A percentile compares a stretch with the other conserved stretches of the same genome.
These are phyloP conservation scores for Carex pumila DNA, from an alignment of 176 grass and related monocot species.

Conservation along the genomic window DNA sequence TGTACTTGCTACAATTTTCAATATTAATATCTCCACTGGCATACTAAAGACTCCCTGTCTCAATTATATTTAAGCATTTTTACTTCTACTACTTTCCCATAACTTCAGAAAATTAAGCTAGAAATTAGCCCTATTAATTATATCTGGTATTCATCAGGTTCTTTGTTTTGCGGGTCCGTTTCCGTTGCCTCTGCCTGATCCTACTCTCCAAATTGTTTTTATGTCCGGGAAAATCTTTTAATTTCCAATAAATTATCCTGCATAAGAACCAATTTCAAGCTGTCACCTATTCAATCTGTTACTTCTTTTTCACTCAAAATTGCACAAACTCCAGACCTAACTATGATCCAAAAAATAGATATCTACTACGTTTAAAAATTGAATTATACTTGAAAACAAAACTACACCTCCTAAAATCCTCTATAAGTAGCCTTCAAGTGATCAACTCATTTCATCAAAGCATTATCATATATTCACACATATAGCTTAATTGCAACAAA, in stretches of 20 bases:
- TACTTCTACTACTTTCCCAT: background rate
- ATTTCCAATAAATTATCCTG: background rate
- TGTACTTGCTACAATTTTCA: background rate
- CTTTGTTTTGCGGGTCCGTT: background rate
- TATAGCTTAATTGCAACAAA: background rate
- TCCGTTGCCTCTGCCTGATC: background rate
- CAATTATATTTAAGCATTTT: background rate
- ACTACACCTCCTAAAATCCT: background rate
- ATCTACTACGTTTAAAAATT: background rate
- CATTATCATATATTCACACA: background rate
- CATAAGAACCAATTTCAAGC: background rate
- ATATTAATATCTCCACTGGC: background rate
- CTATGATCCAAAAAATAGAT: background rate
- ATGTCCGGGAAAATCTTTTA: background rate
- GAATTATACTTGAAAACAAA: background rate
- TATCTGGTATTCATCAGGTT: background rate
- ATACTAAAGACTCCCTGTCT: background rate
- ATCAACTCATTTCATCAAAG: background rate
- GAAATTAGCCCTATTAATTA: background rate
- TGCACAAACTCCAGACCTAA: background rate
- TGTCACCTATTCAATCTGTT: background rate
- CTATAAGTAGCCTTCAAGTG: background rate
- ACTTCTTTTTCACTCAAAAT: conserved; percentile 6
- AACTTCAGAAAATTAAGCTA: background rate
- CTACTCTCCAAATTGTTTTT: background rate